Base-by-base conservation (phyloP, 1,284 basidiomycete genomes). In the Sporisorium iseilematis-ciliati region DNA sequence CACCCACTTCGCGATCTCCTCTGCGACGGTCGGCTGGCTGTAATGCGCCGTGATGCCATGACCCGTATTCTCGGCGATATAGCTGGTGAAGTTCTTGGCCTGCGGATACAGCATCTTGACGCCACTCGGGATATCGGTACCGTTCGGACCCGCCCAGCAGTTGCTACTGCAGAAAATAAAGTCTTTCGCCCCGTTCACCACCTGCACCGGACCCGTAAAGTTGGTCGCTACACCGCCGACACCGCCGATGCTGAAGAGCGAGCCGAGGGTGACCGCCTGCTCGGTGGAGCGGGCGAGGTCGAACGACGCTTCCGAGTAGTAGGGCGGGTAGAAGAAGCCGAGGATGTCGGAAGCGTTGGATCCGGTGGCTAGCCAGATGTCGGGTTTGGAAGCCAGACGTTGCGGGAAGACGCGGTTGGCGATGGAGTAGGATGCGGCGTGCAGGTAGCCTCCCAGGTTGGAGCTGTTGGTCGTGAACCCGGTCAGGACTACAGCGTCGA, bases 171-270 rank as follows among this genome's bases (percentile, higher is more conserved):
- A 78, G 40, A 78, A 80, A 52, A 70, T 84, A 69, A 86, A 80
- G 57, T 87, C 87, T 50, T 84, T 78, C 23, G 84, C 81, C 35
- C 87, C 87, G 16, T 86, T 86, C 7, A 87, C 80, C 55, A 87
- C 84, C n/a, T 84, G 79, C 2, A 86, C 80, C 7, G 86, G 86
- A 8, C 81, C 74, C 20, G 77, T 85, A 58, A 81, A 87, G 62
- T 81, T 75, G n/a, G 80, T 1, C 1, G 45, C 60, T 25, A 20
- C 16, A n/a, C 77, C 82, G 31, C 65, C 78, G 53, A 70, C 70
- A 25, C 49, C 67, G 31, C 71, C 70, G 29, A 82, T 69, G 23
- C 82, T 81, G 57, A 82, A 70, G 57, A 85, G 80, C 43, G 82
- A 81, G 14, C 85, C 86, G 46, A 87, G 79, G 8, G 83, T 86